Evolutionary conservation across 1,284 basidiomycete species (phyloP), one percentile per base, ranked within the genome.

Genomic region (Ganoderma lingzhi): DNA sequence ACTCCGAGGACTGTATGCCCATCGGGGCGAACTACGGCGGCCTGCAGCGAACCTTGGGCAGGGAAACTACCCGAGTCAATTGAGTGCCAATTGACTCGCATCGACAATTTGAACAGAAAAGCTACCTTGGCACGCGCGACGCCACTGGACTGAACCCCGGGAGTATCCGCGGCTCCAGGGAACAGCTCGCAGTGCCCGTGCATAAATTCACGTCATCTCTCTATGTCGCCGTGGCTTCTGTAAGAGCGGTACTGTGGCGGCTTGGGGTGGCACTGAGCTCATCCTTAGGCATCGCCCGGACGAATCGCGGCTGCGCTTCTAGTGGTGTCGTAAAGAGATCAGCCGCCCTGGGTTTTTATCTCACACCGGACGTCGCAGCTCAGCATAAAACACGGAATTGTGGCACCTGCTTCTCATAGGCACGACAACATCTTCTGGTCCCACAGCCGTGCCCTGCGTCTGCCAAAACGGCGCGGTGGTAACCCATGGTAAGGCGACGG

Each of bases 401-500:
- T 42, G 59, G 39, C 39, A 42, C 39, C 9, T 42, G 23, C 39
- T 28, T 61, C 56, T 39, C 42, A 66, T 51, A 30, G 51, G 37
- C 59, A 39, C 23, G 32, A n/a, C 41, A 14, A 37, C 23, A 23
- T 1, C 53, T 53, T 58, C 62, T 63, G 61, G 61, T 63, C 30
- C 66, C 66, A 55, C 61, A 55, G 17, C 32, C 56, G 56, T 59
- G 56, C 56, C 56, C 59, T 61, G 59, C 41, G 35, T 60, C 15
- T 44, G 42, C 56, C 53, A 59, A 42, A 42, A 9, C 30, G 9
- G 59, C 53, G 23, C 39, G 51, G 61, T 32, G 58, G 30, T 39
- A 32, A 32, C 35, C 35, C 35, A 35, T 35, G 35, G 35, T 35
- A 35, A 35, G 35, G 35, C 35, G 62, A 44, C 62, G 62, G 51